Base-by-base conservation (phyloP, 768 basidiomycete species). In the Suillus subalutaceus region DNA sequence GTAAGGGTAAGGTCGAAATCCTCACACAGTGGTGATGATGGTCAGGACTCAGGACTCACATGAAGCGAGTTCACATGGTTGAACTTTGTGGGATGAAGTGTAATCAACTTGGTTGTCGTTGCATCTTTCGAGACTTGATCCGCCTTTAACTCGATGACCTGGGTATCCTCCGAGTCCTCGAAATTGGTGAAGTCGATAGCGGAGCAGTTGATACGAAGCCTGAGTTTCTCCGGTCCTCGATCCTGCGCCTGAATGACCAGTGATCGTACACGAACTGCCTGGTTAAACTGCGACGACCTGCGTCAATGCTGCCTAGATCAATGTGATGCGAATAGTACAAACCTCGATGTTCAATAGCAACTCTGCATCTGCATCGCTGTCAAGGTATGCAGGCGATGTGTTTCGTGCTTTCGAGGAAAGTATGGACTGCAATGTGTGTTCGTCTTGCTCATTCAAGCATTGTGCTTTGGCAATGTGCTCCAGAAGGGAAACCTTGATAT, bases 341-440 rank as follows among this genome's bases (percentile, higher is more conserved):
- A 91, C 90, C n/a, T 84, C 81, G 63, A 93, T 82, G 70, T 80
- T 90, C 58, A 93, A 65, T 32, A 93, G 77, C 8, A 93, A 81
- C 73, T 93, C 88, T 69, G 89, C 91, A 68, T 93, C 91, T 2
- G 84, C 86, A 72, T 92, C 90, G 70, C 89, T 90, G 67, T 85
- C 79, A 63, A 92, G 81, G 75, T 83, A 88, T 37, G 77, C 77
- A 23, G 64, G 48, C 37, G 79, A 70, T 2, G 78, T 80, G 75
- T 90, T 90, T 63, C 72, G 75, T 16, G 75, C 73, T 69, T 81
- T 88, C 48, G 59, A 30, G 0, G 72, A 68, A 18, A 91, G 67
- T 64, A 92, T 83, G 30, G 82, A 79, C 68, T 83, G 82, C 56
- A 92, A 72, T 43, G 82, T 79, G 73, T 90, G 86, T 0, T 69